Base-by-base conservation (phyloP, 208 protist genomes). In the Entamoeba invadens region DNA sequence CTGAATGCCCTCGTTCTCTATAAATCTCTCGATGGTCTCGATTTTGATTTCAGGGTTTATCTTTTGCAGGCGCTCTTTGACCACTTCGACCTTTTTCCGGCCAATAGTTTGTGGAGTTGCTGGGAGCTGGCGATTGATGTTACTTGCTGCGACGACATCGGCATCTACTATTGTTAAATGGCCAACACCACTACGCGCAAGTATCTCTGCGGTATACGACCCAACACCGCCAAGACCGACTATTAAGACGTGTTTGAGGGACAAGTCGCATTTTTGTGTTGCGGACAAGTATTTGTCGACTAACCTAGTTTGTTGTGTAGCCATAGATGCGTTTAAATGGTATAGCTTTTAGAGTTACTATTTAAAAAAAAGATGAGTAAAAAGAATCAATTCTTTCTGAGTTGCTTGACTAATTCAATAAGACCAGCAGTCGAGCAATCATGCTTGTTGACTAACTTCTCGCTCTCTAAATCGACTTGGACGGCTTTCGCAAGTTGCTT, bases 401-500 rank as follows among this genome's bases (percentile, higher is more conserved):
- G 25, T n/a, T 77, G 16, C 38, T 98, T 98, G 95, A 97, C 98
- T 57, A 97, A 95, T 94, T 98, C 98, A 95, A 98, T 98, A 45
- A 98, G 96, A 47, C 97, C 97, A 95, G 98, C 98, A 12, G 98
- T 98, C 38, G 97, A 98, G 35, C 95, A 96, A 94, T 98, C 98
- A 94, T 98, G 98, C 92, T 97, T 96, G 25, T 92, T 96, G 14
- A 95, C 47, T 96, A 96, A 50, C 45, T 4, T 0, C 68, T 44
- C 45, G 51, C n/a, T 51, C n/a, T 92, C 44, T 12, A 99, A 96
- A 95, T 98, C 97, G 42, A 97, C 96, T 45, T 98, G 96, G 95
- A 99, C 98, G 21, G 96, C 97, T 95, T 98, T 98, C 38, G 98
- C 98, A 45, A 99, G 97, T 93, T 98, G 96, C 96, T 99, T 99